Conservation (phyloP, 1,284 basidiomycete genomes). For the Hemileia vastatrix region DNA sequence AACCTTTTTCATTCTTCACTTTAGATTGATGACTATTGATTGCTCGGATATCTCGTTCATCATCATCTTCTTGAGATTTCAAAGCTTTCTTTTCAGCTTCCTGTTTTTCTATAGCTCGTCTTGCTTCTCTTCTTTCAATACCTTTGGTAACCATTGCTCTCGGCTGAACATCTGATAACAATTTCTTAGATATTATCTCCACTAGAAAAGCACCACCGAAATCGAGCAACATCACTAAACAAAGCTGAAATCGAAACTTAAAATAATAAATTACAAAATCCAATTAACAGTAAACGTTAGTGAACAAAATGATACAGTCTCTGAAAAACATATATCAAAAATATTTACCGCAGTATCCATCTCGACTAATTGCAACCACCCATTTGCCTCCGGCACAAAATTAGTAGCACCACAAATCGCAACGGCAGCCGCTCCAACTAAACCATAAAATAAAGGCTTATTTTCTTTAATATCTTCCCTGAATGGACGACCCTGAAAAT, state of each 20-base stretch:
- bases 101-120: constrained; percentile 19
- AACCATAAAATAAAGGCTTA: constrained; percentile 76
- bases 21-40: no score
- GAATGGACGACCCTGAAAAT: constrained; percentile 95
- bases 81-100: constrained; percentile 3
- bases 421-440: constrained; percentile 64
- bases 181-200: constrained; percentile 68
- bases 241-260: constrained; percentile 71
- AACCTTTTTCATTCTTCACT: no score
- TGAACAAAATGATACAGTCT: constrained; percentile 16
- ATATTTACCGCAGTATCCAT: constrained; percentile 63
- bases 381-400: constrained; percentile 85
- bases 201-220: constrained; percentile 78
- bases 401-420: constrained; percentile 89
- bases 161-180: constrained; percentile 83
- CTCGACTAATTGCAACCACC: constrained; percentile 93
- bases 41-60: no score
- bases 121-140: constrained; percentile 25
- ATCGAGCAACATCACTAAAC: constrained; percentile 71
- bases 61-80: neutral
- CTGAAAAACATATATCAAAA: neutral
- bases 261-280: neutral
- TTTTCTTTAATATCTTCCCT: constrained; percentile 91
- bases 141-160: constrained; percentile 74
- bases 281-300: neutral